These are phyloP conservation scores for Tolypocladium endophyticum DNA, from an alignment of 2,329 filamentous ascomycete genomes.

Conservation along the genomic window DNA sequence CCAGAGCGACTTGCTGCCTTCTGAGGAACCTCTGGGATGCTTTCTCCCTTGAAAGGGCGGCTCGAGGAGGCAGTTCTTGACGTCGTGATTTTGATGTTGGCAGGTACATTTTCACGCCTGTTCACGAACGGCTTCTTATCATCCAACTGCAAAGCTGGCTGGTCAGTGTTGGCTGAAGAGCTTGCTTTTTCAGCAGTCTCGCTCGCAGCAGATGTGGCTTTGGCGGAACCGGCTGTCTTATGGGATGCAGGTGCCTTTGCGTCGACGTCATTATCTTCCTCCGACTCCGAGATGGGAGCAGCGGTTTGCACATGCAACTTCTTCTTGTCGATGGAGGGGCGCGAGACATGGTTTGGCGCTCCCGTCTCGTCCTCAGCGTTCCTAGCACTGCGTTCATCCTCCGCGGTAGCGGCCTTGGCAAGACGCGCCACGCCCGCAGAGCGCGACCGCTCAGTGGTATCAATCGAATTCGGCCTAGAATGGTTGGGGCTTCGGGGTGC, in stretches of 20 bases:
- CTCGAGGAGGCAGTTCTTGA: constrained; percentile 17
- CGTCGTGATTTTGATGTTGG: constrained; percentile 24
- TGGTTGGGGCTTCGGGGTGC: constrained; percentile 38
- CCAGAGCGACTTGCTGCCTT: constrained; percentile 15
- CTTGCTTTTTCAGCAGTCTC: neutral
- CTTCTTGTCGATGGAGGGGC: constrained; percentile 17
- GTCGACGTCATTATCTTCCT: constrained; percentile 18
- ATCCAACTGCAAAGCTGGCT: neutral
- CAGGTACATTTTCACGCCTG: constrained; percentile 6
- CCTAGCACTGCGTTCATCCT: constrained; percentile 25
- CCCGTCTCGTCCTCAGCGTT: constrained; percentile 2
- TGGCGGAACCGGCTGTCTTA: neutral
- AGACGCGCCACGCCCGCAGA: constrained; percentile 28
- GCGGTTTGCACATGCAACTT: constrained; percentile 16
- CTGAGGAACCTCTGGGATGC: constrained; percentile 19
- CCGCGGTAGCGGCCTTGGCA: constrained; percentile 22
- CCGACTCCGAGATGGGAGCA: constrained; percentile 32
- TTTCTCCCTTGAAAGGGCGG: constrained; percentile 21
- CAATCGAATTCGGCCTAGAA: constrained; percentile 38
- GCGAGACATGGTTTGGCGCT: constrained; percentile 6
- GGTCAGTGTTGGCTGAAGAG: neutral
- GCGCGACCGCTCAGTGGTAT: constrained; percentile 31
- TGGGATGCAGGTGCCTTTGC: neutral
- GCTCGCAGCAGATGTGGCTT: neutral
- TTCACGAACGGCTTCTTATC: neutral